Conservation (phyloP, 2,329 filamentous ascomycete genomes). For the Chrysoporthe puriensis region DNA sequence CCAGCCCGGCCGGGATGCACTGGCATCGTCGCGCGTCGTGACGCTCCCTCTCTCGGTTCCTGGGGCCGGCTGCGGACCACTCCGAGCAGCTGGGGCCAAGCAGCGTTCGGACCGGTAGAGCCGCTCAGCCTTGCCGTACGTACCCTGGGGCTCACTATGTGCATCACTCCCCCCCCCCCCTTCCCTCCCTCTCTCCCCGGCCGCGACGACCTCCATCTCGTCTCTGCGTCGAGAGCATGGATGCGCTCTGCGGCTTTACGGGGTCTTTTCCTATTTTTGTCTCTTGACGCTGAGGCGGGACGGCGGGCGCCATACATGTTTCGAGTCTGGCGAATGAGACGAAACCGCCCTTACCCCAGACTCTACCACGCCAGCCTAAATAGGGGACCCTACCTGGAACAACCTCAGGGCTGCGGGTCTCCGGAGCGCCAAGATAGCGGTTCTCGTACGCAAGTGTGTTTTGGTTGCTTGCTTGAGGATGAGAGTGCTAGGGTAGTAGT, state of each 20-base stretch:
- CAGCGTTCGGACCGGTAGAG: constrained; percentile 13
- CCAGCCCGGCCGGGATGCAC: no score
- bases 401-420: neutral
- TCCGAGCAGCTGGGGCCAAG: no score
- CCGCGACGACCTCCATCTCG: neutral
- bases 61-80: no score
- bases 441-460: neutral
- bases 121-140: neutral
- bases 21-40: no score
- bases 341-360: constrained; percentile 4
- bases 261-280: neutral
- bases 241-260: neutral
- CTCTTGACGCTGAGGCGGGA: neutral
- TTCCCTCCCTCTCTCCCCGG: neutral
- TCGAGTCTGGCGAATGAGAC: constrained; percentile 6
- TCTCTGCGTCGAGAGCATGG: neutral
- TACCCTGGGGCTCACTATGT: neutral
- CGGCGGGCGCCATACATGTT: neutral
- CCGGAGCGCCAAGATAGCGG: neutral
- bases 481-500: no score
- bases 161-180: neutral
- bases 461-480: neutral
- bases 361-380: neutral
- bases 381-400: neutral
- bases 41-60: no score